A percentile compares a stretch with the other conserved stretches of the same genome.
Evolutionary conservation across 2,329 filamentous ascomycete genomes (phyloP).

Genomic region (Penicillium sp.): DNA sequence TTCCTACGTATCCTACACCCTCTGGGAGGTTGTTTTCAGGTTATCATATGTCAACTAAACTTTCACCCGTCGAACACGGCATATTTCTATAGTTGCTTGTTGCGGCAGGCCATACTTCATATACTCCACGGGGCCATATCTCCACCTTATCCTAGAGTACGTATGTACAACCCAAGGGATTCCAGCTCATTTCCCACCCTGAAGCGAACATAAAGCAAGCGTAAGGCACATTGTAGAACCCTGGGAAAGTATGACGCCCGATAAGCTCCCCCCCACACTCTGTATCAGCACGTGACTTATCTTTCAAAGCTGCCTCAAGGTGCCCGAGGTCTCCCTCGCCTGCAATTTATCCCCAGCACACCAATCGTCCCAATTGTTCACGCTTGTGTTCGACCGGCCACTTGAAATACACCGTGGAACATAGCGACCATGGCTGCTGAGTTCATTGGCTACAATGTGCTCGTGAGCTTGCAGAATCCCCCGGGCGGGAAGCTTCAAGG

Average conservation of each 20-base stretch:
- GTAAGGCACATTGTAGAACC: background rate
- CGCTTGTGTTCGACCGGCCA: background rate
- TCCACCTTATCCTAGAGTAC: no score
- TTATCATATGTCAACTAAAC: no score
- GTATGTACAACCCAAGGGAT: no score
- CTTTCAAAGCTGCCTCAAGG: slow-evolving; percentile 18
- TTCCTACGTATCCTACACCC: no score
- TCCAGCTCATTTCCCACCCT: no score
- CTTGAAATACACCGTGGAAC: slow-evolving; percentile 3
- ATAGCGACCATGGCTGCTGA: slow-evolving; percentile 62
- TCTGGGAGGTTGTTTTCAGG: no score
- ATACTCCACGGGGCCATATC: no score
- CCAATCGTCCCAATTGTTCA: background rate
- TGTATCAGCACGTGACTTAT: slow-evolving; percentile 1
- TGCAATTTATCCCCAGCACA: slow-evolving; percentile 11
- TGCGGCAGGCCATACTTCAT: no score
- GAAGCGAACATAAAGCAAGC: background rate
- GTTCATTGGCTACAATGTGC: slow-evolving; percentile 77
- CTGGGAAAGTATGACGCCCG: background rate
- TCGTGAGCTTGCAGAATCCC: slow-evolving; percentile 71
- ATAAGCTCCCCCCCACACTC: slow-evolving; percentile 1
- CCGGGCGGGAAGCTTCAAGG: slow-evolving; percentile 69
- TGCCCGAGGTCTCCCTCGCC: slow-evolving; percentile 20
- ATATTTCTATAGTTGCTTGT: no score
- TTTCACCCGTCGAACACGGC: no score